Evolutionary conservation across 176 grass and related monocot genomes (phyloP).

Genomic region (Carex kokanica): DNA sequence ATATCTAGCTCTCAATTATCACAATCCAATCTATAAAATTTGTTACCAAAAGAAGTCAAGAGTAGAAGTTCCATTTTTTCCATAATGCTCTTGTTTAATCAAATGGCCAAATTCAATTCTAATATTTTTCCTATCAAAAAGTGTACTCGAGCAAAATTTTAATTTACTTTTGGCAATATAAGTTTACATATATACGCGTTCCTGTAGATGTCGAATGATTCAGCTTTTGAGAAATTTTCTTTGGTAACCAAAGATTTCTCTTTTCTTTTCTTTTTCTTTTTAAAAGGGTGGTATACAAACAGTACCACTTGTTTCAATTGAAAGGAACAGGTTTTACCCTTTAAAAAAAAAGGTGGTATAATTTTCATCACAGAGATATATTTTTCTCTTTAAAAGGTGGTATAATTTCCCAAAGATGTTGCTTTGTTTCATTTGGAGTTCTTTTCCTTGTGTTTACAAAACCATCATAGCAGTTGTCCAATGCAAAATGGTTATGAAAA

Average conservation of each 20-base stretch:
- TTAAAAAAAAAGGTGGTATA: background rate
- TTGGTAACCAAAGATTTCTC: background rate
- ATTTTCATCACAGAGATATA: background rate
- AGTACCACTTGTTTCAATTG: background rate
- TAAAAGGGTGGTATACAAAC: background rate
- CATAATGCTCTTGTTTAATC: background rate
- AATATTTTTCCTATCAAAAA: background rate
- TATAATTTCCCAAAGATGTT: background rate
- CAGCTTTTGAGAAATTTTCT: background rate
- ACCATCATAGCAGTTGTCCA: background rate
- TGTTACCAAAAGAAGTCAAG: background rate
- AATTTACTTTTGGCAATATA: background rate
- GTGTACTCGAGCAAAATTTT: background rate
- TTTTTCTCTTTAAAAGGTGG: background rate
- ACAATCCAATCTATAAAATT: background rate
- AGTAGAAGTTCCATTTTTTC: background rate
- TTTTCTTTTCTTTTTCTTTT: background rate
- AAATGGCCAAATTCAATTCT: background rate
- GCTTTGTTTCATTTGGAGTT: background rate
- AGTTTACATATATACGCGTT: background rate
- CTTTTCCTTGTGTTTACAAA: background rate
- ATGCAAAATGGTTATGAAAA: background rate
- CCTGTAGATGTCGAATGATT: background rate
- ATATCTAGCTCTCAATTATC: background rate
- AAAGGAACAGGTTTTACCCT: too few species aligned